Base-by-base conservation (phyloP, 2,329 filamentous ascomycete species). In the Fusarium pseudograminearum region DNA sequence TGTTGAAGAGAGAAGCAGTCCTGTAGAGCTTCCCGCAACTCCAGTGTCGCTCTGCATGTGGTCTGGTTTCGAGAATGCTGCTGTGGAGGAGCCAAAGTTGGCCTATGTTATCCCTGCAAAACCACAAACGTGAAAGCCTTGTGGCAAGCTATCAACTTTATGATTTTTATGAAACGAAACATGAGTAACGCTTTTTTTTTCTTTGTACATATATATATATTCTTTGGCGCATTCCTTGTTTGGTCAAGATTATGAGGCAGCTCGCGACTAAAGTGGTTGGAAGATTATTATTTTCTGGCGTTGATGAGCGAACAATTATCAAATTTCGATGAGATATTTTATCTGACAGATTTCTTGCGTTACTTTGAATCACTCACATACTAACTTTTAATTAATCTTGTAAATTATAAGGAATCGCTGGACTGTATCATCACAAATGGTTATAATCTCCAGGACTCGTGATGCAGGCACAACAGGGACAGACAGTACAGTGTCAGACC, bases 31-130 rank as follows among this genome's bases (percentile, higher is more conserved):
- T 24, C 73, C 73, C 4, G 73, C 73, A 15, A 75, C 73, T 11
- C 73, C 73, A 12, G 73, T 75, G 9, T 75, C 73, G 18, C 65
- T 73, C 33, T 75, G 70, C n/a, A 74, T 73, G 69, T 75, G 73
- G 73, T 67, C 62, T 44, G 61, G 70, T 16, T 54, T 75, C 10
- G 73, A 75, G 55, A 57, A 73, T 24, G 73, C 73, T 47, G 67
- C 64, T 11, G 72, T 75, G 42, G 70, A 73, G 36, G 73, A 75
- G 36, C 73, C 73, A 44, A 73, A 59, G 60, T 33, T 75, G 53
- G 73, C 73, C 33, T 75, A 75, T 50, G 71, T 75, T 40, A 44
- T 75, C 26, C 72, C 71, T 24, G 59, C 66, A 30, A 66, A 68
- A 51, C 42, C 33, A 31, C 62, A 48, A 30, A 48, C 26, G n/a